Evolutionary conservation across 208 protist genomes (phyloP).

Genomic region (Endotrypanum monterogeii): DNA sequence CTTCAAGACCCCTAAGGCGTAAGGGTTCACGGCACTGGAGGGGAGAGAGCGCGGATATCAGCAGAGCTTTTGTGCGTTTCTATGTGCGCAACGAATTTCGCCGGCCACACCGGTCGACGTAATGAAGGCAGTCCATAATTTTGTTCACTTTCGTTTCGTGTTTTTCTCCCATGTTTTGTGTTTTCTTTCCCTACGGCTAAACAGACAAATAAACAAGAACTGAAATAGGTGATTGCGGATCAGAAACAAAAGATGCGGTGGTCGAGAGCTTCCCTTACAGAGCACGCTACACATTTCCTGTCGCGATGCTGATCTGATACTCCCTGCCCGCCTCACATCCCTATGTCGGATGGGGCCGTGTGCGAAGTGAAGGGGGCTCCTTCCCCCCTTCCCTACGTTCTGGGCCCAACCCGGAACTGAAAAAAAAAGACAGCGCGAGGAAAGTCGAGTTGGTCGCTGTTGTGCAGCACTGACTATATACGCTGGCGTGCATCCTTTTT

Average conservation of each 20-base stretch:
- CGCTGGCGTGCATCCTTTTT: background rate
- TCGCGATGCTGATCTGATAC: background rate
- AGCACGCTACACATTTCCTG: background rate
- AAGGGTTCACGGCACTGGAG: conserved; percentile 5
- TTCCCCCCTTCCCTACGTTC: background rate
- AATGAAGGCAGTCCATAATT: background rate
- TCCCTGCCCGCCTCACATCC: background rate
- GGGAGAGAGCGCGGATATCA: background rate
- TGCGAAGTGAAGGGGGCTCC: too few relatives aligned
- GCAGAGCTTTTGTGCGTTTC: background rate
- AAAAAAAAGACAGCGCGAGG: background rate
- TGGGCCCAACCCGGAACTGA: background rate
- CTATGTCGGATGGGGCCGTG: too few relatives aligned
- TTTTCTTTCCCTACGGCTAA: background rate
- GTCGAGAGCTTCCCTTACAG: background rate
- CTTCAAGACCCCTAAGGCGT: conserved; percentile 94
- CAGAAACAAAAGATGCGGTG: background rate
- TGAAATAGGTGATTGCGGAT: background rate
- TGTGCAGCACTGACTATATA: too few relatives aligned
- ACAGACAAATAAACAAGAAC: background rate
- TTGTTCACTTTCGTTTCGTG: conserved; percentile 3
- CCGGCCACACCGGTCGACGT: background rate
- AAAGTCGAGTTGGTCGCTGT: background rate
- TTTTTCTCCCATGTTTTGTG: conserved; percentile 4
- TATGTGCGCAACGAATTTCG: background rate